Conservation (phyloP, 1,284 basidiomycete genomes). For the Apiotrichum laibachii region DNA sequence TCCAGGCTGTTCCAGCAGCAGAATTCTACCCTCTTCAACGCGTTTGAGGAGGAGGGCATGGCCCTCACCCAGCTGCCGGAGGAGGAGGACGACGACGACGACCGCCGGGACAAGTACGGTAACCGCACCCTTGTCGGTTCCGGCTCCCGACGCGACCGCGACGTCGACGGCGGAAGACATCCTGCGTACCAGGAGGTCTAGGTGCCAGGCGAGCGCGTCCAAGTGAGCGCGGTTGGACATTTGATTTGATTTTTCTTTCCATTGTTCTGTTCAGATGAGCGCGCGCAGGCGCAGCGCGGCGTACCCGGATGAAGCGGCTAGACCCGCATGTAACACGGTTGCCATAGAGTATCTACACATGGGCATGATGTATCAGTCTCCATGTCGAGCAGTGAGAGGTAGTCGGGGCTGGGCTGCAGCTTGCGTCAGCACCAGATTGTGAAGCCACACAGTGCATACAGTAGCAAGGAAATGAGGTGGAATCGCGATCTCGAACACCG, state of each 20-base stretch:
- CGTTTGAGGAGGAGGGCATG: slow-evolving; percentile 49
- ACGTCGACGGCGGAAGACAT: slow-evolving; percentile 36
- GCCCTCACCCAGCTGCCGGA: slow-evolving; percentile 48
- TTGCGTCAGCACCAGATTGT: too few species aligned
- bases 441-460: too few species aligned
- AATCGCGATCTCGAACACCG: too few species aligned
- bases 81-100: slow-evolving; percentile 46
- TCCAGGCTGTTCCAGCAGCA: slow-evolving; percentile 63
- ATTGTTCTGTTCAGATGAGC: not conserved
- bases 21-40: slow-evolving; percentile 49
- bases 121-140: slow-evolving; percentile 14
- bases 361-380: too few species aligned
- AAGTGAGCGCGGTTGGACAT: not conserved
- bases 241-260: not conserved
- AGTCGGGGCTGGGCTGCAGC: too few species aligned
- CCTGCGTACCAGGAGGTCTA: slow-evolving; percentile 34
- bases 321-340: too few species aligned
- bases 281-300: too few species aligned
- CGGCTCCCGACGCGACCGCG: slow-evolving; percentile 25
- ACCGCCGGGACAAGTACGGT: slow-evolving; percentile 14
- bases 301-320: too few species aligned
- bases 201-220: not conserved
- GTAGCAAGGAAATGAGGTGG: too few species aligned
- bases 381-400: too few species aligned
- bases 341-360: too few species aligned